Conservation (phyloP, 2,329 filamentous ascomycete species). For the Colletotrichum endophyticum region DNA sequence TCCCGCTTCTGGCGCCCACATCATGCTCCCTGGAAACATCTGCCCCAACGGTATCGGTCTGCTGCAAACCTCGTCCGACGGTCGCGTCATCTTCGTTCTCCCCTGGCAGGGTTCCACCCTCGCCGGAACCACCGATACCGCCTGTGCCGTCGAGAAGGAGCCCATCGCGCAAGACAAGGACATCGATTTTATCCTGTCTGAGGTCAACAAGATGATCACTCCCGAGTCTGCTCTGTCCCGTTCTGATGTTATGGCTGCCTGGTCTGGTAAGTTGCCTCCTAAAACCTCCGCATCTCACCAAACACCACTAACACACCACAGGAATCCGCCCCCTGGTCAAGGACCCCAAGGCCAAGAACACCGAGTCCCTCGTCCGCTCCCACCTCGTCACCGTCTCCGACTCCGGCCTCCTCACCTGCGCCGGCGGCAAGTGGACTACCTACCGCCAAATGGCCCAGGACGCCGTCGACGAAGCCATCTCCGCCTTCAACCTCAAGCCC, state of each 20-base stretch:
- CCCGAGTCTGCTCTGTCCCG: conserved; percentile 78
- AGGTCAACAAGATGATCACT: conserved; percentile 77
- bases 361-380: conserved; percentile 82
- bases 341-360: conserved; percentile 82
- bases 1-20: conserved; percentile 81
- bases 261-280: conserved; percentile 66
- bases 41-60: conserved; percentile 82
- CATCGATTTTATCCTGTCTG: conserved; percentile 81
- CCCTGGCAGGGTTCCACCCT: conserved; percentile 89
- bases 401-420: conserved; percentile 79
- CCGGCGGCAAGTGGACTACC: conserved; percentile 87
- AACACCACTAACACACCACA: conserved; percentile 12
- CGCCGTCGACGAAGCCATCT: conserved; percentile 79
- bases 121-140: conserved; percentile 81
- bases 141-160: conserved; percentile 70
- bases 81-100: conserved; percentile 87
- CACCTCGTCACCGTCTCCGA: conserved; percentile 78
- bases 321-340: conserved; percentile 79
- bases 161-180: conserved; percentile 78
- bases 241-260: conserved; percentile 79
- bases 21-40: conserved; percentile 81
- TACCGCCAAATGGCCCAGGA: conserved; percentile 91
- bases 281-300: neutral
- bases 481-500: conserved; percentile 65
- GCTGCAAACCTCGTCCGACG: conserved; percentile 82